phyloP scores from a whole-genome alignment of 169 alveolate genomes.

The Ichthyophthirius multifiliis region DNA sequence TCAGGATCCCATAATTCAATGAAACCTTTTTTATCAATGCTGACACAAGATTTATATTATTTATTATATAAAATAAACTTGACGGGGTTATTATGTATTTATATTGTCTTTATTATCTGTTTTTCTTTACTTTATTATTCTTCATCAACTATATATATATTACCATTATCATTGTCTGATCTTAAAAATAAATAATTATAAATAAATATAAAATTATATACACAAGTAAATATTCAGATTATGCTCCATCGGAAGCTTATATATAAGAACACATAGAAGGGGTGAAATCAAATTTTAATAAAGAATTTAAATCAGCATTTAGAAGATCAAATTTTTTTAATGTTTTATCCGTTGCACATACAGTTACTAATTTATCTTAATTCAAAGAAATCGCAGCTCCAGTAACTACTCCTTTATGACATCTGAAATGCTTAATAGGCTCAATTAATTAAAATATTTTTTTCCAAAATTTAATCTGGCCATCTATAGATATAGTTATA shows the following conservation, averaged over 20 bases:
- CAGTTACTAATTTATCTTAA: conserved; percentile 65
- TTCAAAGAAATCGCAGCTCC: conserved; percentile 64
- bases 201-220: not conserved
- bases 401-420: conserved; percentile 90
- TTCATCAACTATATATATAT: conserved; percentile 50
- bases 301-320: conserved; percentile 74
- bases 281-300: conserved; percentile 52
- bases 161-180: conserved; percentile 63
- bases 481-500: conserved; percentile 95
- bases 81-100: conserved; percentile 61
- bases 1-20: conserved; percentile 82
- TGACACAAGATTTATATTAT: conserved; percentile 46
- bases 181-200: conserved; percentile 37
- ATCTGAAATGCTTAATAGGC: conserved; percentile 95
- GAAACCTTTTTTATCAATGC: conserved; percentile 74
- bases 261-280: conserved; percentile 63
- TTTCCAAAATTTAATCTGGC: conserved; percentile 97
- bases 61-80: conserved; percentile 52
- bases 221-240: conserved; percentile 2
- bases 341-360: conserved; percentile 64
- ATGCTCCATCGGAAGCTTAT: not conserved
- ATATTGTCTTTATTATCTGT: conserved; percentile 22
- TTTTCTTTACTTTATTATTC: conserved; percentile 42
- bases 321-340: conserved; percentile 74
- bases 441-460: conserved; percentile 92